Evolutionary conservation across 176 grass and related monocot genomes (phyloP).

Genomic region (Oryza longistaminata): DNA sequence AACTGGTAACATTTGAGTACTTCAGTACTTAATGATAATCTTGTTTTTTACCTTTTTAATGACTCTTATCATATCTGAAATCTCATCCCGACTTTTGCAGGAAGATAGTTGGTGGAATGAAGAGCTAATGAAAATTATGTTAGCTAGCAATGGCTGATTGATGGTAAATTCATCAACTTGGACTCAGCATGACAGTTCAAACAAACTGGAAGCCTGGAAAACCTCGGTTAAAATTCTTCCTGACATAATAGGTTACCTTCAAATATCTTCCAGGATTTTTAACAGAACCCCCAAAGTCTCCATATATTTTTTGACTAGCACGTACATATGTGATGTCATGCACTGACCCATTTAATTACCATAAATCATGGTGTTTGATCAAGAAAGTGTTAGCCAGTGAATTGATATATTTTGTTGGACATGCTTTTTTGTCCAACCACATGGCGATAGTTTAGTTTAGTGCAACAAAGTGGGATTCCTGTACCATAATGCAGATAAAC

Average conservation of each 20-base stretch:
- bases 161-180: neutral
- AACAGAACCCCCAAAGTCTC: neutral
- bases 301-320: neutral
- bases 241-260: slow-evolving; percentile 16
- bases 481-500: slow-evolving; percentile 3
- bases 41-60: neutral
- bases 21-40: neutral
- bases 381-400: neutral
- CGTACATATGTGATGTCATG: neutral
- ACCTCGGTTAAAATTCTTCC: neutral
- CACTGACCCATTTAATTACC: neutral
- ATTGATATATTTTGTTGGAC: slow-evolving; percentile 3
- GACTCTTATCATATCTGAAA: neutral
- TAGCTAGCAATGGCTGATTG: neutral
- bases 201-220: neutral
- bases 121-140: neutral
- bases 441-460: neutral
- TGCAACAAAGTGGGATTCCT: neutral
- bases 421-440: neutral
- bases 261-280: neutral
- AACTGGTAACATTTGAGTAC: slow-evolving; percentile 35
- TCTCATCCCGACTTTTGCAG: slow-evolving; percentile 18
- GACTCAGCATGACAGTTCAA: neutral
- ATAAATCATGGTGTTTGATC: neutral
- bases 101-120: neutral